Base-by-base conservation (phyloP, 768 basidiomycete species). In the Phlebiopsis gigantea region DNA sequence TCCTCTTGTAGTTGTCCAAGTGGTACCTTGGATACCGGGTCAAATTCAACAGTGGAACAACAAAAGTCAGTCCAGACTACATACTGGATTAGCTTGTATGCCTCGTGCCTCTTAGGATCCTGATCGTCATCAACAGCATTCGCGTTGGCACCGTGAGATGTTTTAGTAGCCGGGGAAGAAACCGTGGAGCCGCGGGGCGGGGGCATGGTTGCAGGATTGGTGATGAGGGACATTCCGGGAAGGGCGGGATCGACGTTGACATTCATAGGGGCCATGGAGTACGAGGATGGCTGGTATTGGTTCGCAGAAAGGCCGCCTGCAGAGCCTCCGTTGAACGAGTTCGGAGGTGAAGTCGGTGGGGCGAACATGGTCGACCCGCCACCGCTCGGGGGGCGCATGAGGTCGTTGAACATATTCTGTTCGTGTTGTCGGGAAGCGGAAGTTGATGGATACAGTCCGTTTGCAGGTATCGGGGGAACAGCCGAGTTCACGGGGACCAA, bases 1-100 rank as follows among this genome's bases (percentile, higher is more conserved):
- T 95, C 59, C 88, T 77, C 66, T 85, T 87, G 68, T 84, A 93
- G 64, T 96, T 96, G 63, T 93, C 89, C 48, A 98, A 77, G 66
- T 98, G 95, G 70, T 96, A 95, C 58, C 91, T 92, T 15, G 29
- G 26, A 28, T 39, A 28, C 25, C 24, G 26, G 15, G 42, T 47
- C 19, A 46, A 8, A 31, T 24, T 8, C 45, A 59, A 39, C 7
- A 48, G 17, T 17, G n/a, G n/a, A 8, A 29, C 22, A 12, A 28
- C 9, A 21, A 21, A 5, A 10, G 34, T 17, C 34, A 10, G 17
- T 39, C 34, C 34, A 39, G 34, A 41, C 34, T 12, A 71, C 83
- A 14, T 64, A 90, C 90, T 82, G 81, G 58, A 93, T 87, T 15
- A 93, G 79, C 69, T 92, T 93, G 62, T 87, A 81, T 0, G 91